phyloP scores from a whole-genome alignment of 805 yeast genomes.

The Danielozyma ontarioensis region DNA sequence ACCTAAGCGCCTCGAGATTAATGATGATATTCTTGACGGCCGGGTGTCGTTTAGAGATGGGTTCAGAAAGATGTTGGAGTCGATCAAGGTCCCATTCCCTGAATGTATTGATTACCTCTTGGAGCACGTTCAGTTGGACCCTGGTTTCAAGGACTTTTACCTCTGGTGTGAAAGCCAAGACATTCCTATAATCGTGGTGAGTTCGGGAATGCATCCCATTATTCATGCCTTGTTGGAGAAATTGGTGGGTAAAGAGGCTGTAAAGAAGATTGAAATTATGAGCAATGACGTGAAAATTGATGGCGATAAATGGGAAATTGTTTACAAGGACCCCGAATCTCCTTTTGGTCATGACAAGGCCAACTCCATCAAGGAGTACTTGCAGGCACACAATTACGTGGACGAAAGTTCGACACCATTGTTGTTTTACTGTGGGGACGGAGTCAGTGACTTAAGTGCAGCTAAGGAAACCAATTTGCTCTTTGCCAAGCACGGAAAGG shows the following conservation, averaged over 20 bases:
- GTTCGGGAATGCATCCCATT: constrained; percentile 92
- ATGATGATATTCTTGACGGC: constrained; percentile 68
- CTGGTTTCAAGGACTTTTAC: constrained; percentile 82
- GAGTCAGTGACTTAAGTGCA: constrained; percentile 91
- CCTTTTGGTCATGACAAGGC: constrained; percentile 95
- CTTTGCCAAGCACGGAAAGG: constrained; percentile 91
- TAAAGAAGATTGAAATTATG: constrained; percentile 68
- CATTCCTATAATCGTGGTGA: constrained; percentile 82
- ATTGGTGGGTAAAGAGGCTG: constrained; percentile 74
- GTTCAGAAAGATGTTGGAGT: constrained; percentile 77
- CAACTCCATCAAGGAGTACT: constrained; percentile 58
- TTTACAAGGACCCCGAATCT: constrained; percentile 74
- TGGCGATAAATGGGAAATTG: constrained; percentile 69
- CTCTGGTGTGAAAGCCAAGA: constrained; percentile 67
- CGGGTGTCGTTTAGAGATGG: constrained; percentile 73
- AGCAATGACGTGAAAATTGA: constrained; percentile 67
- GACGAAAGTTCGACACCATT: constrained; percentile 36
- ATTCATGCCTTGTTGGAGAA: constrained; percentile 70
- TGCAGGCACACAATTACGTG: constrained; percentile 23
- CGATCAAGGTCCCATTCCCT: constrained; percentile 69
- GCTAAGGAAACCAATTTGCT: constrained; percentile 91
- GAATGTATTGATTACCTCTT: constrained; percentile 73
- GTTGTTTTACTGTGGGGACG: constrained; percentile 94
- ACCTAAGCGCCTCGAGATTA: constrained; percentile 58
- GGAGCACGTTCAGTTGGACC: constrained; percentile 69